Evolutionary conservation across 2,329 filamentous ascomycete genomes (phyloP).

Genomic region (Trichoderma guizhouense): DNA sequence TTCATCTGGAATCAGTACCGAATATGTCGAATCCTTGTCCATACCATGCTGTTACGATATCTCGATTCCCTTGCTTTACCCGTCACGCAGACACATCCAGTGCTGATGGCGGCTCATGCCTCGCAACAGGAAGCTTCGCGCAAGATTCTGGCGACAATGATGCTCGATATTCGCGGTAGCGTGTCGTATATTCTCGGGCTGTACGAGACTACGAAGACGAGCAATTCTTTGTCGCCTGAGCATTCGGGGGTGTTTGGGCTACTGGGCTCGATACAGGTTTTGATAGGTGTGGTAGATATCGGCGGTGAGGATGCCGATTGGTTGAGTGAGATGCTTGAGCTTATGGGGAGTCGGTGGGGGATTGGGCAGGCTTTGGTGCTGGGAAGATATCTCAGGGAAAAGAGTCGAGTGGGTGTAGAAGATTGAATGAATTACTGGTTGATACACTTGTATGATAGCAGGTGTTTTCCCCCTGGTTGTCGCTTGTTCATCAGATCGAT

Average conservation of each 20-base stretch:
- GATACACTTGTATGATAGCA: neutral
- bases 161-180: neutral
- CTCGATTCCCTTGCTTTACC: neutral
- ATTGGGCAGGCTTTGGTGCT: neutral
- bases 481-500: neutral
- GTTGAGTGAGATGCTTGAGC: neutral
- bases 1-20: neutral
- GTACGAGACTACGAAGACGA: neutral
- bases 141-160: neutral
- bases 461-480: neutral
- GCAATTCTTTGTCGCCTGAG: neutral
- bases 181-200: neutral
- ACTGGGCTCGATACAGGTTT: neutral
- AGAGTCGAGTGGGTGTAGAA: neutral
- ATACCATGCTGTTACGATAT: neutral
- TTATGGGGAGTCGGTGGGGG: neutral
- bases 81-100: neutral
- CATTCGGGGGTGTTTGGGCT: slow-evolving; percentile 1
- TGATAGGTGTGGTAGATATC: neutral
- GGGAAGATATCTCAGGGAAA: neutral
- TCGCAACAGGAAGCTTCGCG: neutral
- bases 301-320: neutral
- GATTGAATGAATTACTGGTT: neutral
- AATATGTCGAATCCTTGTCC: neutral
- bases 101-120: neutral